phyloP scores from a whole-genome alignment of 169 alveolate species.

The Cryptosporidium ubiquitum region DNA sequence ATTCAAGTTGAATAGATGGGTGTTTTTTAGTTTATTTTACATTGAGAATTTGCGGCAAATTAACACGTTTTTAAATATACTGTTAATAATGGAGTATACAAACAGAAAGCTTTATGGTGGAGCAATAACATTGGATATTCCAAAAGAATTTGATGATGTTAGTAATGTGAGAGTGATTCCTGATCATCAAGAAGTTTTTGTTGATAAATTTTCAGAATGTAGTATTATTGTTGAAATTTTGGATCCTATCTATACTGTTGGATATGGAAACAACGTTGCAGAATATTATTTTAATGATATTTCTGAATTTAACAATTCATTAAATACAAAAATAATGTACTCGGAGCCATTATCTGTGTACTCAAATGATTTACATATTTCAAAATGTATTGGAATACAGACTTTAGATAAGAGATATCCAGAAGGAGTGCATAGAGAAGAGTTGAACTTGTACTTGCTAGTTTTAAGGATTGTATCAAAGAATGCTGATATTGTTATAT shows the following conservation, averaged over 20 bases:
- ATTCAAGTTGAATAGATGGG: conserved; percentile 31
- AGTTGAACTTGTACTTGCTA: conserved; percentile 3
- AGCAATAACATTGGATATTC: conserved; percentile 42
- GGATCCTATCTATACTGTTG: not conserved
- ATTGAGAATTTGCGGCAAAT: not conserved
- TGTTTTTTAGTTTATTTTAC: not conserved
- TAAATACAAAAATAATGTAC: not conserved
- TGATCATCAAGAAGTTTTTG: conserved; percentile 69
- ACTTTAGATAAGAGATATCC: conserved; percentile 20
- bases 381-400: conserved; percentile 48
- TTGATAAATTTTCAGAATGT: conserved; percentile 52
- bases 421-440: conserved; percentile 4
- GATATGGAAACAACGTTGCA: not conserved
- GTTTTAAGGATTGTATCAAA: conserved; percentile 21
- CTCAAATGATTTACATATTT: not conserved
- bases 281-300: conserved; percentile 60
- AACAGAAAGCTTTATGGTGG: conserved; percentile 39
- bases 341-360: conserved; percentile 19
- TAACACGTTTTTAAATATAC: not conserved
- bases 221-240: conserved; percentile 60
- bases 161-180: conserved; percentile 69
- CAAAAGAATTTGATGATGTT: conserved; percentile 38
- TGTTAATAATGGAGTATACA: conserved; percentile 10
- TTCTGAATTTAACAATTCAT: conserved; percentile 27
- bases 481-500: conserved; percentile 48